Conservation (phyloP, 1,139 yeast species). For the Nakaseomyces glabratus region DNA sequence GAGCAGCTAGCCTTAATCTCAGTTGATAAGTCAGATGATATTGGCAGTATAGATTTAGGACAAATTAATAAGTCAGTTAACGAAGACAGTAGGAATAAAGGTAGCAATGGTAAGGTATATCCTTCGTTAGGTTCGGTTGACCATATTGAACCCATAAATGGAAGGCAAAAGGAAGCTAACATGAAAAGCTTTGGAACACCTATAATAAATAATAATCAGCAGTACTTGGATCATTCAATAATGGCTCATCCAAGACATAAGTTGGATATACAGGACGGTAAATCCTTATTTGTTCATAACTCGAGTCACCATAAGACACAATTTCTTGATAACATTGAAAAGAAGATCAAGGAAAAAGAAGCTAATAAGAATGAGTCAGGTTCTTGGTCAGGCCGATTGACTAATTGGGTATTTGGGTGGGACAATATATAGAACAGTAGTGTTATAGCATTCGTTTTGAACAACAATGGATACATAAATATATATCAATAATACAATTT, state of each 20-base stretch:
- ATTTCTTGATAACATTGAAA: constrained; percentile 30
- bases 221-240: constrained; percentile 1
- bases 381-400: constrained; percentile 15
- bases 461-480: no score
- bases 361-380: constrained; percentile 12
- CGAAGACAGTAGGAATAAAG: neutral
- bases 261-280: constrained; percentile 27
- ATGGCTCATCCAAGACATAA: constrained; percentile 6
- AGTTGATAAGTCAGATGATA: constrained; percentile 45
- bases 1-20: constrained; percentile 55
- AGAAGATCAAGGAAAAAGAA: constrained; percentile 28
- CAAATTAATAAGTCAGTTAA: neutral
- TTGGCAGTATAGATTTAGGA: constrained; percentile 35
- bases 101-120: constrained; percentile 4
- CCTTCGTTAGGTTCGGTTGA: constrained; percentile 15
- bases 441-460: no score
- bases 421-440: constrained; percentile 38
- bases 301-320: constrained; percentile 16
- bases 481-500: no score
- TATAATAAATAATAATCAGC: neutral
- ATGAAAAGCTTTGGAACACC: neutral
- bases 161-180: neutral
- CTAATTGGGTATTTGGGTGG: constrained; percentile 47
- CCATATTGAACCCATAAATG: constrained; percentile 1
- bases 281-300: constrained; percentile 27